Percentiles rank a stretch among this genome's conserved stretches.
Evolutionary conservation across 345 rosid species (phyloP).

Genomic region (Iberis pinnata): DNA sequence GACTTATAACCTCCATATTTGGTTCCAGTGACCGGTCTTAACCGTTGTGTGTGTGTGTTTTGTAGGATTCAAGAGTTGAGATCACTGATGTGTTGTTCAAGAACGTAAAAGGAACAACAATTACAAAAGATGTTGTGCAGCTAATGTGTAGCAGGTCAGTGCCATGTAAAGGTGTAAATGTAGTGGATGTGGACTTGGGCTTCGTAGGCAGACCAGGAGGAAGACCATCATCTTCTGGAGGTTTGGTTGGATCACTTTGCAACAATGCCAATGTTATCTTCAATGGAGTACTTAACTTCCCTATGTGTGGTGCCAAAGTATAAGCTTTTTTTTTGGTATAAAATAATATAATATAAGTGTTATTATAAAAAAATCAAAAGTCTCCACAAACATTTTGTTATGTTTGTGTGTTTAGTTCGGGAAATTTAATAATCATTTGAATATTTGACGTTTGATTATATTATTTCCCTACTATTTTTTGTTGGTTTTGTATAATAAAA

Average conservation of each 20-base stretch:
- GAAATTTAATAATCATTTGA: no score
- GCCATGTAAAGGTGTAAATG: conserved; percentile 28
- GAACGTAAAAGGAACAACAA: conserved; percentile 30
- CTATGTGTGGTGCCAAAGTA: conserved; percentile 14
- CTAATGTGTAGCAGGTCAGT: conserved; percentile 21
- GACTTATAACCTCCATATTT: no score
- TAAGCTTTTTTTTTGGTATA: conserved; percentile 11
- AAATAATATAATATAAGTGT: not conserved
- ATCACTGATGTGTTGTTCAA: conserved; percentile 26
- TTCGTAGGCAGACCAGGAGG: conserved; percentile 9
- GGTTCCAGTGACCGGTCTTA: no score
- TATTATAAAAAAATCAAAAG: not conserved
- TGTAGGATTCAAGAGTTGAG: conserved; percentile 23
- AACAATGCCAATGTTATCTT: conserved; percentile 17
- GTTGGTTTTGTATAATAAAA: no score
- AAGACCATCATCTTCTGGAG: not conserved
- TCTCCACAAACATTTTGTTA: conserved; percentile 15
- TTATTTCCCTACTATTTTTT: no score
- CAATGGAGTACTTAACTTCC: conserved; percentile 25
- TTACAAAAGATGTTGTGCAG: conserved; percentile 22
- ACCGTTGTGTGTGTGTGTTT: not conserved
- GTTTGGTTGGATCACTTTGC: conserved; percentile 23
- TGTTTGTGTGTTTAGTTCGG: conserved; percentile 26
- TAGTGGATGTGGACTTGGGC: conserved; percentile 14
- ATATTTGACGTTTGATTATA: no score